Conservation (phyloP, 1,284 basidiomycete genomes). For the Austroboletus sp. region DNA sequence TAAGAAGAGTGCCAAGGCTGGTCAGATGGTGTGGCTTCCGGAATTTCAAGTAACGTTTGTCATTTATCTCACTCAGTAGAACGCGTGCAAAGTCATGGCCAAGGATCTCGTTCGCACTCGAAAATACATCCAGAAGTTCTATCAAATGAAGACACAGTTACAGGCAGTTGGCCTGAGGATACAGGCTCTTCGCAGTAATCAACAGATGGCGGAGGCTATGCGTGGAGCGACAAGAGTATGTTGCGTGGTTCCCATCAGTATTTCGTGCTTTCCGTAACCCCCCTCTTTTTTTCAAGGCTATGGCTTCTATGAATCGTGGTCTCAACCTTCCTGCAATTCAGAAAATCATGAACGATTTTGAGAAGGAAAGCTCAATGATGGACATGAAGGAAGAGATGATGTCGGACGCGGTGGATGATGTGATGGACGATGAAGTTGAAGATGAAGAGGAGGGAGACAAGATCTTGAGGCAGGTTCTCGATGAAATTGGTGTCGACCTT, state of each 20-base stretch:
- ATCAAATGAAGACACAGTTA: slow-evolving; percentile 96
- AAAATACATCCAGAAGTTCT: slow-evolving; percentile 95
- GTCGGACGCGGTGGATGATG: slow-evolving; percentile 96
- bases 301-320: slow-evolving; percentile 95
- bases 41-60: slow-evolving; percentile 6
- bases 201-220: slow-evolving; percentile 99
- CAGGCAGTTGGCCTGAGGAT: slow-evolving; percentile 94
- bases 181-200: slow-evolving; percentile 93
- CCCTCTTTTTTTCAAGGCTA: slow-evolving; percentile 56
- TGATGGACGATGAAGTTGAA: slow-evolving; percentile 90
- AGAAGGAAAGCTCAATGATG: slow-evolving; percentile 95
- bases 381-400: slow-evolving; percentile 99
- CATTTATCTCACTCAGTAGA: slow-evolving; percentile 46
- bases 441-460: slow-evolving; percentile 96
- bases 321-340: slow-evolving; percentile 94
- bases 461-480: slow-evolving; percentile 92
- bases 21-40: slow-evolving; percentile 73
- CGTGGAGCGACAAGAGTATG: slow-evolving; percentile 89
- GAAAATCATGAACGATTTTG: slow-evolving; percentile 95
- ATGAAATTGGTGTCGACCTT: slow-evolving; percentile 92
- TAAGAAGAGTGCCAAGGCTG: slow-evolving; percentile 91
- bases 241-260: slow-evolving; percentile 10
- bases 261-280: slow-evolving; percentile 1
- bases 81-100: slow-evolving; percentile 98
- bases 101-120: slow-evolving; percentile 96